A percentile compares a stretch with the other conserved stretches of the same genome.
These are phyloP conservation scores for Tolypocladium sp. DNA, from an alignment of 2,329 filamentous ascomycete genomes.

Conservation along the genomic window DNA sequence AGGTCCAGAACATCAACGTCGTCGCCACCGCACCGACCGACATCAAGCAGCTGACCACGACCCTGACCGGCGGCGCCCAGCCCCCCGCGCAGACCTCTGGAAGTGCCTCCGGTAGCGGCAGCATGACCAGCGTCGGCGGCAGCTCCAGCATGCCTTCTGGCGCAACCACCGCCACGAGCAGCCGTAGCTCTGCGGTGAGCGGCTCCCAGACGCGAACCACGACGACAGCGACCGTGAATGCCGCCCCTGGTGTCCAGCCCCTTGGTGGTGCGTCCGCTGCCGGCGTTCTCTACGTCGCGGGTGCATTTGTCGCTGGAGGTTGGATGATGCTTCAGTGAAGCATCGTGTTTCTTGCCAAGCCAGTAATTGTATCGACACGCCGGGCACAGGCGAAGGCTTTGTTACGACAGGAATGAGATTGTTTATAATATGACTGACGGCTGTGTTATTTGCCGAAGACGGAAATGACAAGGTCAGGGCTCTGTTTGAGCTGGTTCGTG, in stretches of 20 bases:
- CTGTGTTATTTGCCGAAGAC: no score
- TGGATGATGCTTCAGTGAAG: neutral
- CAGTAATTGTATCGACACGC: neutral
- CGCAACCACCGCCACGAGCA: neutral
- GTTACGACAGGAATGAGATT: no score
- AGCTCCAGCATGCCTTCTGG: neutral
- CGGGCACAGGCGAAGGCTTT: no score
- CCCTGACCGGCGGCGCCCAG: constrained; percentile 13
- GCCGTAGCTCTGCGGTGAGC: neutral
- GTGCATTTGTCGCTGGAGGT: neutral
- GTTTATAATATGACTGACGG: no score
- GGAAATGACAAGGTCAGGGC: no score
- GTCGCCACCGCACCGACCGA: constrained; percentile 21
- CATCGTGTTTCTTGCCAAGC: neutral
- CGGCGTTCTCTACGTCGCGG: neutral
- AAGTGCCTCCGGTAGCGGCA: neutral
- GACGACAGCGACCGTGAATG: neutral
- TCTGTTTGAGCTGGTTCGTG: no score
- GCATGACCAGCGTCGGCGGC: neutral
- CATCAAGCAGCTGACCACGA: constrained; percentile 24
- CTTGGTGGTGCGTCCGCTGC: neutral
- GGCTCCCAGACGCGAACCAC: no score
- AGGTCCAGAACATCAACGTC: constrained; percentile 19
- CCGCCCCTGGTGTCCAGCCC: neutral
- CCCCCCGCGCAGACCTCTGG: neutral